A percentile compares a stretch with the other conserved stretches of the same genome.
Conservation (phyloP, 768 basidiomycete genomes). For the Ramaria sp. region DNA sequence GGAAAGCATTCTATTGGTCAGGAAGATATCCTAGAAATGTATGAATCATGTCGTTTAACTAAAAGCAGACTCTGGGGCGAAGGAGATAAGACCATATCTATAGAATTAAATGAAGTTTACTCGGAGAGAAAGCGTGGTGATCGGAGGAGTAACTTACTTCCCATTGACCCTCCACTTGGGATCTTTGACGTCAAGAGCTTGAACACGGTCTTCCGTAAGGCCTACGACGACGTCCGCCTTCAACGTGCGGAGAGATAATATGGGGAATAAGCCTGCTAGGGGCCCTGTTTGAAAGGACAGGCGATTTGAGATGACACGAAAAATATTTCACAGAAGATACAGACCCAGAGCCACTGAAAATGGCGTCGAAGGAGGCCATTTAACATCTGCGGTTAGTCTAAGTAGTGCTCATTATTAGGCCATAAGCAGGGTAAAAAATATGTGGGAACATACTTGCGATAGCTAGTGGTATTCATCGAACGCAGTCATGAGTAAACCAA, state of each 20-base stretch:
- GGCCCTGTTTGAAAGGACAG: constrained; percentile 43
- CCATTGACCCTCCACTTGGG: constrained; percentile 75
- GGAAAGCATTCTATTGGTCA: no score
- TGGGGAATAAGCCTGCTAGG: constrained; percentile 64
- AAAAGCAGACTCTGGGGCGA: background rate
- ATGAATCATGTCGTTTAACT: no score
- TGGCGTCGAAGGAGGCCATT: constrained; percentile 75
- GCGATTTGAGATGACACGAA: background rate
- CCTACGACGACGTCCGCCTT: constrained; percentile 95
- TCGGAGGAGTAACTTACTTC: constrained; percentile 36
- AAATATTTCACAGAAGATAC: constrained; percentile 9
- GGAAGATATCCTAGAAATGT: no score
- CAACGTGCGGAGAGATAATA: constrained; percentile 82
- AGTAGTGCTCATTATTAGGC: background rate
- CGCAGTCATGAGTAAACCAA: background rate
- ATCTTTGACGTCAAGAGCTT: constrained; percentile 46
- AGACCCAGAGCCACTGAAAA: constrained; percentile 65
- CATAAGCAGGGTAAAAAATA: background rate
- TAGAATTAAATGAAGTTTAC: background rate
- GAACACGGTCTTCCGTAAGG: constrained; percentile 54
- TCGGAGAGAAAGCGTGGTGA: background rate
- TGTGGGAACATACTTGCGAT: constrained; percentile 58
- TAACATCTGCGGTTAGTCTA: constrained; percentile 80
- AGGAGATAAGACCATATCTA: constrained; percentile 13
- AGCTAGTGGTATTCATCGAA: constrained; percentile 30